Evolutionary conservation across 805 yeast genomes (phyloP).

Genomic region (Metschnikowia cubensis): DNA sequence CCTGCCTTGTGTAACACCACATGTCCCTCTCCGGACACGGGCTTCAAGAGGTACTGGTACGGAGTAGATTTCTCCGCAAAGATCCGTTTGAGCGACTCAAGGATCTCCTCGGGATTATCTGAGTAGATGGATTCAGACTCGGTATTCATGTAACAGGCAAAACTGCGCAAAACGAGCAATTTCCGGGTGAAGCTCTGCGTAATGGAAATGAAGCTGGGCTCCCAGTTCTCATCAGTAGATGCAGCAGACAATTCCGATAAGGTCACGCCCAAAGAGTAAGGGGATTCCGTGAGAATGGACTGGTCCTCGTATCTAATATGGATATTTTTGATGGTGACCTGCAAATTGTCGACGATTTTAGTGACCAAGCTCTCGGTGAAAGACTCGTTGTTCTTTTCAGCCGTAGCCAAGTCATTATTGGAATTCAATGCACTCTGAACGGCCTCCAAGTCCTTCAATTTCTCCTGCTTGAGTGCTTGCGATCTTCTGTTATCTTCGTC

Average conservation of each 20-base stretch:
- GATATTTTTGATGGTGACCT: constrained; percentile 83
- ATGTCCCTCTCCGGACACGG: constrained; percentile 86
- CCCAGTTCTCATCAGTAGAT: constrained; percentile 82
- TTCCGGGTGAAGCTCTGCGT: constrained; percentile 67
- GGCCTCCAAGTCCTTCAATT: constrained; percentile 62
- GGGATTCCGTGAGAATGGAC: constrained; percentile 61
- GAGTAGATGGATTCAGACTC: constrained; percentile 47
- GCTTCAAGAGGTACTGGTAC: constrained; percentile 64
- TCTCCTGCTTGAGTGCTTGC: constrained; percentile 60
- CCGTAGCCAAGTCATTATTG: constrained; percentile 38
- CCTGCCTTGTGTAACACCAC: constrained; percentile 77
- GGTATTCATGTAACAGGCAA: constrained; percentile 84
- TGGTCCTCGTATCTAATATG: constrained; percentile 90
- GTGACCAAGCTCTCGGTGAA: constrained; percentile 85
- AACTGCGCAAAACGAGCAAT: constrained; percentile 64
- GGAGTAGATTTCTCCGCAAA: constrained; percentile 29
- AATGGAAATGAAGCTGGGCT: constrained; percentile 76
- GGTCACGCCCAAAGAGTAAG: constrained; percentile 80
- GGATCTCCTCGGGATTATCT: constrained; percentile 46
- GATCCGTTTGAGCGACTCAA: constrained; percentile 45
- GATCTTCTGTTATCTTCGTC: constrained; percentile 59
- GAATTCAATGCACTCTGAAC: constrained; percentile 46
- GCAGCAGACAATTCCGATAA: constrained; percentile 86
- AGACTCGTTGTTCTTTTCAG: constrained; percentile 48
- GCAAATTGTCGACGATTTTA: constrained; percentile 89